phyloP scores from a whole-genome alignment of 2,329 filamentous ascomycete species.

The Exophiala viscosa region DNA sequence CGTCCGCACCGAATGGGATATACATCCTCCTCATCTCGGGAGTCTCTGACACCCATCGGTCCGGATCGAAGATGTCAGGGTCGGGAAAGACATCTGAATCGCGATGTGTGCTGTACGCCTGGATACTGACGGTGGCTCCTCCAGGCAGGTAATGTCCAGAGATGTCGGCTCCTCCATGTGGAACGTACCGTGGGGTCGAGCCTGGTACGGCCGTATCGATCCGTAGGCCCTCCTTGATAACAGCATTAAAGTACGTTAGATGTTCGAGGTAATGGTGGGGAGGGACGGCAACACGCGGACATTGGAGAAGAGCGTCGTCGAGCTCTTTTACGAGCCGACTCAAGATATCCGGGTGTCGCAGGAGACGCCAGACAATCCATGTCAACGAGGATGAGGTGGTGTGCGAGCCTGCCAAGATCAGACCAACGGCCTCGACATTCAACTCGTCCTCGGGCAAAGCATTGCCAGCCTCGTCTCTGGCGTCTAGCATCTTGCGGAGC shows the following conservation, averaged over 20 bases:
- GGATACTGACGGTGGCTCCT: conserved; percentile 12
- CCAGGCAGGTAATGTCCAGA: no score
- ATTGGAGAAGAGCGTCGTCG: background rate
- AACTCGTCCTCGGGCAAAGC: conserved; percentile 11
- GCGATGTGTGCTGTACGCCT: conserved; percentile 15
- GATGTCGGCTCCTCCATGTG: background rate
- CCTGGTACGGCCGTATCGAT: conserved; percentile 10
- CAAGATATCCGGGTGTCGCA: background rate
- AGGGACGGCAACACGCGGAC: background rate
- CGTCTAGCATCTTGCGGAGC: conserved; percentile 10
- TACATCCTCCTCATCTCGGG: conserved; percentile 9
- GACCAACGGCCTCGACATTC: conserved; percentile 5
- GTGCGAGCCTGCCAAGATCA: conserved; percentile 7
- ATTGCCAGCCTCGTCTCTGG: background rate
- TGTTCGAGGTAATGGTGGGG: conserved; percentile 2
- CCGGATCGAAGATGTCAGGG: conserved; percentile 12
- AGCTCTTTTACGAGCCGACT: background rate
- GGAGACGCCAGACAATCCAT: conserved; percentile 13
- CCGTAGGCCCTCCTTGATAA: conserved; percentile 6
- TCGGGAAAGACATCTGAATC: conserved; percentile 11
- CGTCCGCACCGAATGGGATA: conserved; percentile 7
- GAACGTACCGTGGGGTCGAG: conserved; percentile 10
- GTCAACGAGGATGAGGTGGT: conserved; percentile 7
- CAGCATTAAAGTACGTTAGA: conserved; percentile 5
- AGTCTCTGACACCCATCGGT: conserved; percentile 13